These are phyloP conservation scores for Coffea canephora DNA, from an alignment of 257 asterid genomes.

Conservation along the genomic window DNA sequence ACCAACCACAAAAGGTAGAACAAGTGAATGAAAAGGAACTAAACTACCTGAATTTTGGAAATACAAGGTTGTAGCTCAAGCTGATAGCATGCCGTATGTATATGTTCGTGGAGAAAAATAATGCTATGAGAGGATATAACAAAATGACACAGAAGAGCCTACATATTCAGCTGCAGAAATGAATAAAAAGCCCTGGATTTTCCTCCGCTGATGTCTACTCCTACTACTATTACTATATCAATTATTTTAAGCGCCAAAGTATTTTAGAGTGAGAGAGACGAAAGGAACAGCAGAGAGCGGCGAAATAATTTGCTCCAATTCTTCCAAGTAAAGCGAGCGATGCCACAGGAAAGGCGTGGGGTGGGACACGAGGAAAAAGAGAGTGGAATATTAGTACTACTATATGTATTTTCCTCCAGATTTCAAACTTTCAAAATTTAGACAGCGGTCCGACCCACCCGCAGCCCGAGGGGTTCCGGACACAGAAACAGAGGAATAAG, in stretches of 20 bases:
- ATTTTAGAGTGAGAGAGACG: no score
- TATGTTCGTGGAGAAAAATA: no score
- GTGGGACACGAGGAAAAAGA: no score
- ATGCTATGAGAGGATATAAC: background rate
- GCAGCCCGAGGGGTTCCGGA: background rate
- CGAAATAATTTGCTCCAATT: constrained; percentile 11
- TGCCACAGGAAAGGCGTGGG: background rate
- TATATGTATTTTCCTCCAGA: background rate
- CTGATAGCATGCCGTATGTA: no score
- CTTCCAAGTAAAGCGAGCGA: constrained; percentile 10
- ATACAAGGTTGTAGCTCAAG: background rate
- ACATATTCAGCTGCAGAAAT: background rate
- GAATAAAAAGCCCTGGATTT: background rate
- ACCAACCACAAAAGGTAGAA: background rate
- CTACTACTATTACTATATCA: no score
- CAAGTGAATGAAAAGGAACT: background rate
- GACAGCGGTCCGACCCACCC: background rate
- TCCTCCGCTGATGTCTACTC: no score
- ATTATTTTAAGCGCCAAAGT: no score
- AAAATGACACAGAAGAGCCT: background rate
- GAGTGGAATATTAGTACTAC: no score
- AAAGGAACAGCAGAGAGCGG: constrained; percentile 1
- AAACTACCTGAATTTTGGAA: background rate
- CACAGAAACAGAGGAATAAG: background rate
- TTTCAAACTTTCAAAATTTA: constrained; percentile 3